phyloP scores from a whole-genome alignment of 192 early-diverging fungal genomes.

The Dissophora globulifera region DNA sequence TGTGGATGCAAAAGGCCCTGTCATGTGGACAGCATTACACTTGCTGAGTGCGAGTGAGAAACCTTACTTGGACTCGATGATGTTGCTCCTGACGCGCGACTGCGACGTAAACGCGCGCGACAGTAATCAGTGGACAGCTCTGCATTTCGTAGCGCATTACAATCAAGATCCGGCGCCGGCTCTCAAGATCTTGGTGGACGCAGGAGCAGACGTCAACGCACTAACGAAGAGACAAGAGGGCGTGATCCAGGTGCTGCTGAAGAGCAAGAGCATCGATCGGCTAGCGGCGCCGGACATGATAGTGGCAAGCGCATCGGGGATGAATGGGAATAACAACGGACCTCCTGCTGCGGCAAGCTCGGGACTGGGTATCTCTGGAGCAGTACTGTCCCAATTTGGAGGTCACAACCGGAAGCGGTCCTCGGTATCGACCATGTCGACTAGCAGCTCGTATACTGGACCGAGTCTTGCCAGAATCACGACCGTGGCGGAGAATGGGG shows the following conservation, averaged over 20 bases:
- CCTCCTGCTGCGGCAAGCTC: constrained; percentile 15
- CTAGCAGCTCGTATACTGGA: constrained; percentile 16
- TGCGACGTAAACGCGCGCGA: constrained; percentile 43
- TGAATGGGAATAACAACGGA: constrained; percentile 2
- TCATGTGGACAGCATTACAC: constrained; percentile 53
- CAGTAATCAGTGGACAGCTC: constrained; percentile 48
- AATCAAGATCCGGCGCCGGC: constrained; percentile 51
- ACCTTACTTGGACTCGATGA: constrained; percentile 45
- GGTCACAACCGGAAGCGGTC: constrained; percentile 36
- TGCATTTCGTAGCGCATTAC: constrained; percentile 52
- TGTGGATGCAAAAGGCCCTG: constrained; percentile 46
- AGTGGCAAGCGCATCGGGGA: not conserved
- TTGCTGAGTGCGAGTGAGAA: constrained; percentile 40
- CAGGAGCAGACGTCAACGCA: constrained; percentile 49
- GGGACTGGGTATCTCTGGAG: constrained; percentile 12
- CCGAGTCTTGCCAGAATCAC: constrained; percentile 14
- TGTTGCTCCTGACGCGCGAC: constrained; percentile 42
- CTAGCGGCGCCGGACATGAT: constrained; percentile 28
- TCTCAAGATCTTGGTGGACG: constrained; percentile 52
- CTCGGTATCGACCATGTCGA: constrained; percentile 20
- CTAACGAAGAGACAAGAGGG: constrained; percentile 43
- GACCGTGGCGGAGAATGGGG: constrained; percentile 25
- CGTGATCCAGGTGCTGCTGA: constrained; percentile 39
- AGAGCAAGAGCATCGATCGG: constrained; percentile 53
- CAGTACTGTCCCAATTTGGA: constrained; percentile 10